Evolutionary conservation across 176 grass and related monocot genomes (phyloP), one percentile per base, ranked within the genome.

Genomic region (Oryza glumipatula): DNA sequence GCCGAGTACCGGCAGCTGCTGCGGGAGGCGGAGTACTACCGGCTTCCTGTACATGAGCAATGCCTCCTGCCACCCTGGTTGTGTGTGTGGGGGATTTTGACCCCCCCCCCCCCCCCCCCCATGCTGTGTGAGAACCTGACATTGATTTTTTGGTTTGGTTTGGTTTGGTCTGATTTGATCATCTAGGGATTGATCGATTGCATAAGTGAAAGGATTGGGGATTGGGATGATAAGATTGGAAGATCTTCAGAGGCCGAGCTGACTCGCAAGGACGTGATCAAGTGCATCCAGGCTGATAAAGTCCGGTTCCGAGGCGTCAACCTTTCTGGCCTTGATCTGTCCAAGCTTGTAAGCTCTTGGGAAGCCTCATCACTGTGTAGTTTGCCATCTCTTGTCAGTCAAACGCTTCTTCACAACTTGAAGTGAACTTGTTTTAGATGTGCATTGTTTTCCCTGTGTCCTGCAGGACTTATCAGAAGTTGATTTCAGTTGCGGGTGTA

Each of bases 21-120:
- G 67, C 84, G 77, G 11, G 87, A 90, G 82, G 91, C 91, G 60
- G 91, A 93, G 84, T 93, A 93, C 58, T 93, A 73, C 84, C 87
- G 84, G 76, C 60, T 93, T 78, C 79, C 74, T 63, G 91, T 93
- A 87, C 63, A 66, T 74, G 17, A 60, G 32, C 58, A 44, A 14
- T 54, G 36, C 30, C n/a, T 28, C 23, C 6, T 7, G 4, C 15
- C 44, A 24, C 26, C 17, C 32, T 28, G 4, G 0, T 54, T 63
- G 7, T 61, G 10, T 52, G 36, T 36, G 35, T 14, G 11, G 5
- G 14, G 19, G 11, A 17, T 15, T 76, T 61, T 21, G 5, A 1
- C 36, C 36, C 5, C 35, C 28, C n/a, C 36, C 36, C 5, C 36
- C 36, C 5, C 36, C 36, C 5, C 36, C 36, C 5, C 30, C 2